phyloP scores from a whole-genome alignment of 768 basidiomycete genomes.

The Suillus subaureus region DNA sequence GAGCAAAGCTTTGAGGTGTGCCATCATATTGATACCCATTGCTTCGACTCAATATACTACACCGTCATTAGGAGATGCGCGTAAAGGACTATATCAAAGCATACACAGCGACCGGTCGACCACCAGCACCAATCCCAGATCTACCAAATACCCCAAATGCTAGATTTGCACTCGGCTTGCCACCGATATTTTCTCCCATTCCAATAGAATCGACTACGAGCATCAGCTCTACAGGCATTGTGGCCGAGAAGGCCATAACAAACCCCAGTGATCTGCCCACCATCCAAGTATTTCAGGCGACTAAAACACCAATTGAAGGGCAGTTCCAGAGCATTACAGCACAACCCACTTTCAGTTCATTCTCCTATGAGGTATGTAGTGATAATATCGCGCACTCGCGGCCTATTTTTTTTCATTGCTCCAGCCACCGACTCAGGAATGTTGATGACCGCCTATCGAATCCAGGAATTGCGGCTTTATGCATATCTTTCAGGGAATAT shows the following conservation, averaged over 20 bases:
- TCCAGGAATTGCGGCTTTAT: conserved; percentile 45
- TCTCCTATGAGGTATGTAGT: conserved; percentile 46
- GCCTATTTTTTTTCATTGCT: conserved; percentile 10
- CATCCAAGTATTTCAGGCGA: conserved; percentile 30
- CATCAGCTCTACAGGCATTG: conserved; percentile 4
- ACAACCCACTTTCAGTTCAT: conserved; percentile 37
- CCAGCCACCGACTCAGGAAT: conserved; percentile 4
- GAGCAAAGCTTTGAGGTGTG: conserved; percentile 34
- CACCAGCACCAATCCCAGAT: conserved; percentile 51
- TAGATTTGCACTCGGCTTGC: conserved; percentile 48
- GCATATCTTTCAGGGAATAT: conserved; percentile 45
- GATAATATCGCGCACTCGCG: conserved; percentile 2
- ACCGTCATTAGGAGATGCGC: conserved; percentile 50
- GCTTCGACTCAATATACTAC: not conserved
- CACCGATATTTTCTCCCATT: conserved; percentile 53
- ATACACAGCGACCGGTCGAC: conserved; percentile 46
- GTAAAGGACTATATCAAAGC: conserved; percentile 54
- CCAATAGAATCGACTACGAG: conserved; percentile 12
- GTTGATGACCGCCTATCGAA: conserved; percentile 21
- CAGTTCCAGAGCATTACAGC: conserved; percentile 42
- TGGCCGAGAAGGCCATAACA: not conserved
- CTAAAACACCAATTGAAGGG: conserved; percentile 23
- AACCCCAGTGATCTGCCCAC: conserved; percentile 21
- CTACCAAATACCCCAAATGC: conserved; percentile 46
- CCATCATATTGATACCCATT: not conserved